Evolutionary conservation across 768 basidiomycete genomes (phyloP).

Genomic region (Boletellus ananiceps): DNA sequence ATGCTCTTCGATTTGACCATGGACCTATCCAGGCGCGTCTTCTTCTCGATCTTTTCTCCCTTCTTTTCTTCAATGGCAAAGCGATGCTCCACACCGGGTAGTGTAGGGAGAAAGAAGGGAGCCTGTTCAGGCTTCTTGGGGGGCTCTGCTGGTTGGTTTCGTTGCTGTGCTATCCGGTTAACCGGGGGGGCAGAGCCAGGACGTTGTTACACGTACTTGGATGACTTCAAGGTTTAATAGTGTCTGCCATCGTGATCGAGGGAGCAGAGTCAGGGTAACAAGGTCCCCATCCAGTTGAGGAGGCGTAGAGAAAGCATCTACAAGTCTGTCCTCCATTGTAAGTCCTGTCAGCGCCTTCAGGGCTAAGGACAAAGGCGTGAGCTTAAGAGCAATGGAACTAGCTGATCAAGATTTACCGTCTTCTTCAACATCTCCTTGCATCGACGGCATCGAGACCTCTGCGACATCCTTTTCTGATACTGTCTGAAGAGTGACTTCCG

Average conservation of each 20-base stretch:
- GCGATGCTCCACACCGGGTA: slow-evolving; percentile 81
- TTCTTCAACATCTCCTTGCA: slow-evolving; percentile 80
- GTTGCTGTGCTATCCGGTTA: slow-evolving; percentile 48
- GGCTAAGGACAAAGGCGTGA: slow-evolving; percentile 37
- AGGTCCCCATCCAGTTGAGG: slow-evolving; percentile 85
- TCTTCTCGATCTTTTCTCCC: slow-evolving; percentile 35
- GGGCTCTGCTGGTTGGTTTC: slow-evolving; percentile 94
- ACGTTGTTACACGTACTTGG: slow-evolving; percentile 47
- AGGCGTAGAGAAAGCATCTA: slow-evolving; percentile 79
- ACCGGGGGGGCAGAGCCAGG: neutral
- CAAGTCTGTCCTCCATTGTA: slow-evolving; percentile 52
- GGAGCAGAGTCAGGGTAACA: slow-evolving; percentile 89
- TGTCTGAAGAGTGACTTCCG: slow-evolving; percentile 75
- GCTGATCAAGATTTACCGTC: slow-evolving; percentile 49
- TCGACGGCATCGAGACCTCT: slow-evolving; percentile 71
- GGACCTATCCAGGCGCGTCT: slow-evolving; percentile 50
- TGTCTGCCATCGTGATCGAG: slow-evolving; percentile 93
- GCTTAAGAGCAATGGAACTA: neutral
- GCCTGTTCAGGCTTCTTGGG: slow-evolving; percentile 94
- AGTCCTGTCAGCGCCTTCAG: slow-evolving; percentile 68
- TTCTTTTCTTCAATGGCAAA: slow-evolving; percentile 57
- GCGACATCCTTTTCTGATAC: slow-evolving; percentile 72
- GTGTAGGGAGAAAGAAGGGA: slow-evolving; percentile 94
- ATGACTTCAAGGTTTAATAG: slow-evolving; percentile 95
- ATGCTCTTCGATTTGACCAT: slow-evolving; percentile 55